Conservation (phyloP, 106 monocot genomes). For the Dactylorhiza incarnata region DNA sequence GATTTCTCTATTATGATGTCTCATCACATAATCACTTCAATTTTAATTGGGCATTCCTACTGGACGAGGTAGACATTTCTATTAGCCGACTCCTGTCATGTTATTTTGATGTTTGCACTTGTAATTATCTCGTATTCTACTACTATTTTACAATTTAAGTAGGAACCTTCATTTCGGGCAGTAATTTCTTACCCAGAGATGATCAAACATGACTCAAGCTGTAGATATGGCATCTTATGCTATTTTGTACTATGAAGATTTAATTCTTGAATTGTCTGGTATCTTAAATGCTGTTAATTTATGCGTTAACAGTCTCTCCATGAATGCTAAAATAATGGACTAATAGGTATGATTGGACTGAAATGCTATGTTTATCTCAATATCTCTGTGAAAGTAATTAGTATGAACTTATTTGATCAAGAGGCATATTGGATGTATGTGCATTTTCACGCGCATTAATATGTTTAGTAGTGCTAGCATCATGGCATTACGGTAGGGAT, state of each 20-base stretch:
- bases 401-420: too few relatives aligned
- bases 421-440: too few relatives aligned
- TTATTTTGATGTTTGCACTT: background rate
- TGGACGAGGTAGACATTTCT: slow-evolving; percentile 34
- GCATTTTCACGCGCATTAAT: too few relatives aligned
- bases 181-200: background rate
- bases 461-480: too few relatives aligned
- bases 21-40: slow-evolving; percentile 80
- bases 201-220: background rate
- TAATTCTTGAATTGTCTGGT: background rate
- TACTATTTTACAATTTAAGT: background rate
- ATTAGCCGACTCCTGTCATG: background rate
- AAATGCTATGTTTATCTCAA: too few relatives aligned
- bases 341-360: background rate
- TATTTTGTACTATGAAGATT: background rate
- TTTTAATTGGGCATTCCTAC: slow-evolving; percentile 73
- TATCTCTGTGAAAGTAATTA: too few relatives aligned
- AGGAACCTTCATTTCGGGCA: background rate
- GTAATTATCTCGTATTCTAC: background rate
- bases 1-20: slow-evolving; percentile 95
- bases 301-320: too few relatives aligned
- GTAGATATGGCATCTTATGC: background rate
- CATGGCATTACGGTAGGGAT: too few relatives aligned
- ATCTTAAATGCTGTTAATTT: background rate
- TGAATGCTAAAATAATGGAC: too few relatives aligned